Conservation (phyloP, 208 protist genomes). For the Endotrypanum monterogeii region DNA sequence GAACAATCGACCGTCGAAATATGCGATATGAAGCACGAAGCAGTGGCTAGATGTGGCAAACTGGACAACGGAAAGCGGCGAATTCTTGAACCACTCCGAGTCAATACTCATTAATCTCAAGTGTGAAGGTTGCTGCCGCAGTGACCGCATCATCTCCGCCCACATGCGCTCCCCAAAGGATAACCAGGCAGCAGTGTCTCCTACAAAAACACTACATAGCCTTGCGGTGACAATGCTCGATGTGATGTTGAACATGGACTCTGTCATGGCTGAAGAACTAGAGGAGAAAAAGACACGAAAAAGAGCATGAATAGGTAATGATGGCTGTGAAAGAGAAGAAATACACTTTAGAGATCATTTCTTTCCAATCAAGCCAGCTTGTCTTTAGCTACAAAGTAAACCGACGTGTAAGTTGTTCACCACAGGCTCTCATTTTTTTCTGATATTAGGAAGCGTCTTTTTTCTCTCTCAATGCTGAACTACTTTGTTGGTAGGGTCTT, state of each 20-base stretch:
- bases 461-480: neutral
- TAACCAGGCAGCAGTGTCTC: slow-evolving; percentile 30
- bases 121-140: slow-evolving; percentile 19
- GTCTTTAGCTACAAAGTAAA: neutral
- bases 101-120: slow-evolving; percentile 52
- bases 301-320: neutral
- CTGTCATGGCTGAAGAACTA: neutral
- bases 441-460: neutral
- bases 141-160: slow-evolving; percentile 40
- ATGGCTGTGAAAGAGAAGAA: neutral
- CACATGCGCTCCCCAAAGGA: slow-evolving; percentile 34
- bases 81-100: slow-evolving; percentile 58
- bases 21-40: slow-evolving; percentile 65
- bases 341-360: neutral
- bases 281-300: neutral
- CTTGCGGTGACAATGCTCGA: slow-evolving; percentile 14
- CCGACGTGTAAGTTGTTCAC: neutral
- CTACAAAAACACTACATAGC: slow-evolving; percentile 34
- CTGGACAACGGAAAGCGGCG: slow-evolving; percentile 53
- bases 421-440: neutral
- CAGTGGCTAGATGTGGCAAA: slow-evolving; percentile 56
- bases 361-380: neutral
- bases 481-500: neutral
- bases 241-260: slow-evolving; percentile 21
- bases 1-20: slow-evolving; percentile 36